Evolutionary conservation across 371 early-diverging fungal species (phyloP), one percentile per base, ranked within the genome.

Genomic region (Caulochytrium protostelioides): DNA sequence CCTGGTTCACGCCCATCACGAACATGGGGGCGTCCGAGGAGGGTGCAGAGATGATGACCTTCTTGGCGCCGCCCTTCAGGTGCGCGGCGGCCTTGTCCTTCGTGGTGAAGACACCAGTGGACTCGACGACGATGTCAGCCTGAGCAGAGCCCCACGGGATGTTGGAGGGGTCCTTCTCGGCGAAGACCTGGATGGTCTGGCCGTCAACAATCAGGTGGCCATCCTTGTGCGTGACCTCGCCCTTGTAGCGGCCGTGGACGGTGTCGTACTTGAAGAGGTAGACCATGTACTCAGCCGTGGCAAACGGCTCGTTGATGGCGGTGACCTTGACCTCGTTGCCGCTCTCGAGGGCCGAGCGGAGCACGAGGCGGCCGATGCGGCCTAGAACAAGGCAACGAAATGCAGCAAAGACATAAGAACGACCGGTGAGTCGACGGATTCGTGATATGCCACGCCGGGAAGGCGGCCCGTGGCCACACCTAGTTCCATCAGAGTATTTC

Each of bases 1-100:
- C 79, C 36, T 79, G 65, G 76, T 98, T 98, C 65, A 98, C 97
- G 59, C 87, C 84, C 44, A 25, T 36, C 32, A 75, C 76, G 54
- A 59, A 74, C 74, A 73, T 78, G 27, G 74, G 72, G 16, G 72
- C 71, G 52, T 78, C 76, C 30, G 65, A 65, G 41, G 90, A 87
- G 38, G 99, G 99, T 30, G 97, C 97, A 37, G 91, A 84, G 65
- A 98, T 89, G 59, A 98, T 72, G 41, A 98, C 95, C 71, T 82
- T 82, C 74, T 90, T 87, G 62, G 84, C 92, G 41, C 90, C 92
- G 45, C 84, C 87, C 44, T 72, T 57, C 46, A 89, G 57, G 63
- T 98, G 99, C 44, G 69, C 72, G 22, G 57, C 62, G 38, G 87
- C 87, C 70, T 80, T 77, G 18, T 84, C 87, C 28, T 54, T 55